Conservation (phyloP, 495 filamentous ascomycete species). For the Penicillium daleae region DNA sequence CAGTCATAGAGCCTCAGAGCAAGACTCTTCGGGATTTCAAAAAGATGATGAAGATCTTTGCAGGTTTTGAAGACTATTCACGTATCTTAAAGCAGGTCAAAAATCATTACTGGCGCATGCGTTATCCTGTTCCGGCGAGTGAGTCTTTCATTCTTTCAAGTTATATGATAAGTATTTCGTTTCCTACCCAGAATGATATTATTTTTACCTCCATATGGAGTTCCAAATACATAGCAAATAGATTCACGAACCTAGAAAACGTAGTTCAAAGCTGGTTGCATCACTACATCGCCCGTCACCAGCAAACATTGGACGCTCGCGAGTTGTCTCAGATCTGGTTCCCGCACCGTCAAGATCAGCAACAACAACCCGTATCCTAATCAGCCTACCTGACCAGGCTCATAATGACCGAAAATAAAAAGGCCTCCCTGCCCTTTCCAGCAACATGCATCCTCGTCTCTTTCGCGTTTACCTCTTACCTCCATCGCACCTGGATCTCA, state of each 20-base stretch:
- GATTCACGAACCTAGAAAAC: no score
- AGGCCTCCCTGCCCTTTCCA: constrained; percentile 22
- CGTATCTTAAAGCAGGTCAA: neutral
- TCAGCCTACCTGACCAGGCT: neutral
- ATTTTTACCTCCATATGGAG: no score
- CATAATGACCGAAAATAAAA: constrained; percentile 12
- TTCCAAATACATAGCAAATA: no score
- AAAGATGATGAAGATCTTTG: no score
- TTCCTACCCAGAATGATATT: no score
- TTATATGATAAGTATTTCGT: no score
- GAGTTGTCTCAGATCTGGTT: neutral
- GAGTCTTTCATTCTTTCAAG: no score
- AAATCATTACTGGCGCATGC: neutral
- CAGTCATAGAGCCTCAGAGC: no score
- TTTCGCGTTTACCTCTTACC: constrained; percentile 19
- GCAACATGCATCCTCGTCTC: constrained; percentile 23
- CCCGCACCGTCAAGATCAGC: neutral
- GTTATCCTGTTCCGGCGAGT: neutral
- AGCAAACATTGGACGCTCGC: neutral
- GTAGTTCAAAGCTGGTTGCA: no score
- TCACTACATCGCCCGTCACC: neutral
- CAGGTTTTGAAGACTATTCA: no score
- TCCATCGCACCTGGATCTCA: constrained; percentile 12
- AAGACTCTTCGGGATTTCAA: no score
- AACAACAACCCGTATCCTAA: neutral